Evolutionary conservation across 2,329 filamentous ascomycete genomes (phyloP).

Genomic region (Epichloe sibirici): DNA sequence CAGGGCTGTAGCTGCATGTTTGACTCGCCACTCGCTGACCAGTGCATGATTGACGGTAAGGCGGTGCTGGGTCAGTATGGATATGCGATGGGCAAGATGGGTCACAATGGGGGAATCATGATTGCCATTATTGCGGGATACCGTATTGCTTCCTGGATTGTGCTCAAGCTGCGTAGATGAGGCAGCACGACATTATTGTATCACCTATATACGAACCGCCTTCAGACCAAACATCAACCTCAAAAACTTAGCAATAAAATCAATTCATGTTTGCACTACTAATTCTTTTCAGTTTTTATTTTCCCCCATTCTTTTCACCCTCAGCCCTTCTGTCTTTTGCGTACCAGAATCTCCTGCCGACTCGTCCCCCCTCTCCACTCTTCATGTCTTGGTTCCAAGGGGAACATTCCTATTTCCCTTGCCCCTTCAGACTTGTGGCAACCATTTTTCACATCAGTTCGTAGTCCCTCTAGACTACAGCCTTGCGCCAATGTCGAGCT

Average conservation of each 20-base stretch:
- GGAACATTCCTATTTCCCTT: neutral
- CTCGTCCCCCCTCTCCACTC: neutral
- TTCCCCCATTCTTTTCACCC: no score
- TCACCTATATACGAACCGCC: no score
- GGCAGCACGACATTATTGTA: no score
- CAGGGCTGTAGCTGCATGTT: slow-evolving; percentile 58
- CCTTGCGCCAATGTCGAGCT: slow-evolving; percentile 8
- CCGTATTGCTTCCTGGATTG: slow-evolving; percentile 46
- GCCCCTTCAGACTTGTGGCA: neutral
- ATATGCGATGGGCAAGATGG: slow-evolving; percentile 55
- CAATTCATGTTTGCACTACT: no score
- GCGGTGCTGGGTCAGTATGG: slow-evolving; percentile 60
- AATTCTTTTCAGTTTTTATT: no score
- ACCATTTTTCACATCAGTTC: neutral
- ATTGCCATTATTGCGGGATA: slow-evolving; percentile 57
- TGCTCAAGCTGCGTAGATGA: slow-evolving; percentile 28
- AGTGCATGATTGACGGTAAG: slow-evolving; percentile 60
- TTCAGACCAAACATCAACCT: no score
- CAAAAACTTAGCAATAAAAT: no score
- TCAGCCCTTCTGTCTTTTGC: no score
- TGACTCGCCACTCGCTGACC: slow-evolving; percentile 29
- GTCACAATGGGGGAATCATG: slow-evolving; percentile 68
- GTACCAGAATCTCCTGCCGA: no score
- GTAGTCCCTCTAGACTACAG: neutral
- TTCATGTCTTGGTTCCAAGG: neutral